Base-by-base conservation (phyloP, 2,329 filamentous ascomycete species). In the Diaporthe humulicola region DNA sequence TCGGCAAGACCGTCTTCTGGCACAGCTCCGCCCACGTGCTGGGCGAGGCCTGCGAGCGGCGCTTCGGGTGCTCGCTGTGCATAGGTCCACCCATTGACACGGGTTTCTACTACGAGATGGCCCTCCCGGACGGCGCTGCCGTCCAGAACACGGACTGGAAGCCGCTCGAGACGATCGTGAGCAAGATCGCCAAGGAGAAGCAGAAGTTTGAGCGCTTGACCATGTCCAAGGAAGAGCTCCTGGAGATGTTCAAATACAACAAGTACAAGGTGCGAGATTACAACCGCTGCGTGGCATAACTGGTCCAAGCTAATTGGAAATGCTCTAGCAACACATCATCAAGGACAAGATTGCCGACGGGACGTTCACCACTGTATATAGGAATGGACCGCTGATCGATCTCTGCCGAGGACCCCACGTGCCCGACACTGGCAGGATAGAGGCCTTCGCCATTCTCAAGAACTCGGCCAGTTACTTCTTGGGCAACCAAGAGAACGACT, bases 41-140 rank as follows among this genome's bases (percentile, higher is more conserved):
- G n/a, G 97, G 97, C 79, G 97, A 98, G 85, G 96, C 96, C 75
- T 94, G 93, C 67, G 97, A 99, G 86, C 91, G 94, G 81, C 91
- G 95, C 80, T 99, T 95, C 82, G 95, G 95, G 75, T 98, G 96
- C 86, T 93, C 94, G 80, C 90, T 98, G 60, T 98, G 95, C 84
- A 97, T 98, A 82, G 97, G 97, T 33, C 97, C 97, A 45, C 97
- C 95, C 14, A 95, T 96, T 58, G 92, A 95, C 71, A 93, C 96
- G 84, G 96, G 95, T 52, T 98, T 98, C 88, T 98, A 98, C 89
- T 98, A 98, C 85, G 95, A 98, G 85, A 98, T 98, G 96, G 94
- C 94, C 42, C 88, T 95, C 58, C 91, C 93, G 61, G 92, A 93
- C 52, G 92, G 92, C 73, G 87, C 85, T 81, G 92, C 88, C 81